These are phyloP conservation scores for Mycena sp. DNA, from an alignment of 1,284 basidiomycete genomes.

Conservation along the genomic window DNA sequence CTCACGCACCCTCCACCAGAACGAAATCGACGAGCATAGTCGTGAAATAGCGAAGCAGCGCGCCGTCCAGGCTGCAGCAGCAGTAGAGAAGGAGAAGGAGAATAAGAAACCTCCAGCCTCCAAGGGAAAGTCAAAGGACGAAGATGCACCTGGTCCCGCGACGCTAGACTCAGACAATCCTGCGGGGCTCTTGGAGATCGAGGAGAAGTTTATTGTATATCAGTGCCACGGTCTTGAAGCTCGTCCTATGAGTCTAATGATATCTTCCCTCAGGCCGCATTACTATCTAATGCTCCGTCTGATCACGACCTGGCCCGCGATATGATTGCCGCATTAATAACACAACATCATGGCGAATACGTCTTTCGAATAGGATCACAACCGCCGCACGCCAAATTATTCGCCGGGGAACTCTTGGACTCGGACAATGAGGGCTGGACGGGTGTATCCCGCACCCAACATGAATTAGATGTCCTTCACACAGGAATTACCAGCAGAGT, in stretches of 20 bases:
- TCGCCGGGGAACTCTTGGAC: slow-evolving; percentile 58
- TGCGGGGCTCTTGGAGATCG: slow-evolving; percentile 54
- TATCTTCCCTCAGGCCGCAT: slow-evolving; percentile 48
- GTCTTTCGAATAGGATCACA: slow-evolving; percentile 74
- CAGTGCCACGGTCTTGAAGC: background rate
- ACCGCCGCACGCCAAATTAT: slow-evolving; percentile 63
- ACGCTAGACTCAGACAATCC: slow-evolving; percentile 32
- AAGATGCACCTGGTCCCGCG: slow-evolving; percentile 4
- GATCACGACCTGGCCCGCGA: slow-evolving; percentile 67
- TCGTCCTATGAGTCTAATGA: slow-evolving; percentile 15
- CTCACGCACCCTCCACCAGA: slow-evolving; percentile 43
- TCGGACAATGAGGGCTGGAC: slow-evolving; percentile 61
- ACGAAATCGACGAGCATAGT: slow-evolving; percentile 75
- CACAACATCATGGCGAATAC: slow-evolving; percentile 73
- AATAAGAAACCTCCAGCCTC: slow-evolving; percentile 33
- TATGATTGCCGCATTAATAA: slow-evolving; percentile 70
- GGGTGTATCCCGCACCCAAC: slow-evolving; percentile 58
- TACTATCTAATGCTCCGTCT: slow-evolving; percentile 54
- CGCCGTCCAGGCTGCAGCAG: slow-evolving; percentile 42
- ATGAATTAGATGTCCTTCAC: slow-evolving; percentile 61
- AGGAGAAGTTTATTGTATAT: slow-evolving; percentile 69
- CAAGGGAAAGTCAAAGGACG: slow-evolving; percentile 48
- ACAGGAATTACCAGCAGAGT: slow-evolving; percentile 56
- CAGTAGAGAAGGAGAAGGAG: slow-evolving; percentile 37
- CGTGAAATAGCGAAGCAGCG: slow-evolving; percentile 72